Conservation (phyloP, 352 stramenopile species). For the Phytophthora constricta region DNA sequence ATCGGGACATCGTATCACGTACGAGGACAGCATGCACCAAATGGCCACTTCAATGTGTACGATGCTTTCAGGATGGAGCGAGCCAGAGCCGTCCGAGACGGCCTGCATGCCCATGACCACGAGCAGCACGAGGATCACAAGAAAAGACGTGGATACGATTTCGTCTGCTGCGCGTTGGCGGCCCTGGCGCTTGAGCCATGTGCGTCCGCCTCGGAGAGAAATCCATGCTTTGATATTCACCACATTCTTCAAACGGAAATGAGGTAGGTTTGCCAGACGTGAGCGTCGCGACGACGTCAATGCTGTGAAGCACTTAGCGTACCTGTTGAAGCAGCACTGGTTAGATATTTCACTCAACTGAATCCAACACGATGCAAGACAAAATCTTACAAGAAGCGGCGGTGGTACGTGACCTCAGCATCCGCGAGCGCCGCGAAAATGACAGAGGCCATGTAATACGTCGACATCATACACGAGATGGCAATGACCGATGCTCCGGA, state of each 20-base stretch:
- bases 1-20: constrained; percentile 11
- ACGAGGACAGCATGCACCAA: constrained; percentile 88
- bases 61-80: constrained; percentile 66
- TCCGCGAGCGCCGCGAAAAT: constrained; percentile 81
- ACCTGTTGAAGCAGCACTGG: constrained; percentile 36
- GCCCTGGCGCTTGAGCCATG: constrained; percentile 88
- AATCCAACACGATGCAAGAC: not conserved
- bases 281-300: constrained; percentile 87
- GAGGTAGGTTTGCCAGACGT: constrained; percentile 81
- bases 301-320: constrained; percentile 91
- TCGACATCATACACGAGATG: constrained; percentile 74
- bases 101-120: constrained; percentile 88
- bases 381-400: constrained; percentile 70
- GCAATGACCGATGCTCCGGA: constrained; percentile 57
- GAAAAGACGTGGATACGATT: constrained; percentile 89
- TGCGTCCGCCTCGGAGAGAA: constrained; percentile 82
- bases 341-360: constrained; percentile 11
- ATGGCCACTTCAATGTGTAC: constrained; percentile 87
- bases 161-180: constrained; percentile 87
- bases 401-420: constrained; percentile 87
- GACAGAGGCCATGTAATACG: constrained; percentile 77
- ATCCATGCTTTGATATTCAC: constrained; percentile 93
- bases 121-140: constrained; percentile 87
- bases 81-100: constrained; percentile 63
- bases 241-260: constrained; percentile 92